Percentiles rank a stretch among this genome's conserved stretches.
phyloP scores from a whole-genome alignment of 75 land plant genomes.

The Larix kaempferi region DNA sequence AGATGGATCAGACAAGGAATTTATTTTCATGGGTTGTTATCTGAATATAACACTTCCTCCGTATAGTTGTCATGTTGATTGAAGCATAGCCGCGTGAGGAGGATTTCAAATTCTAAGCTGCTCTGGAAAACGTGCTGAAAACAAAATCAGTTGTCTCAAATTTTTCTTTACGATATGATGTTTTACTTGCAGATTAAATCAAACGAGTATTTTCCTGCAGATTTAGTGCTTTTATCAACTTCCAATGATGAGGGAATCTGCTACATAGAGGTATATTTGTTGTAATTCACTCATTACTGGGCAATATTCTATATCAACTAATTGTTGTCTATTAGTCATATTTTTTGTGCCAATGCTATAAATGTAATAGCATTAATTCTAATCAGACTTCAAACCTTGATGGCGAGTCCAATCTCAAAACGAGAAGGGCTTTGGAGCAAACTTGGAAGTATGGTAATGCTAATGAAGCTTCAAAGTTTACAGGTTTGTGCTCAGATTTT shows the following conservation, averaged over 20 bases:
- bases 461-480: conserved; percentile 34
- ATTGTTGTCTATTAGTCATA: neutral
- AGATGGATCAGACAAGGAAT: too few relatives aligned
- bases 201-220: conserved; percentile 56
- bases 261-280: conserved; percentile 45
- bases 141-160: neutral
- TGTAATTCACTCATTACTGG: neutral
- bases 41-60: neutral
- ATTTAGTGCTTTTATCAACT: conserved; percentile 41
- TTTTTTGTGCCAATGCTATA: neutral
- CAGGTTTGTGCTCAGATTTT: conserved; percentile 21
- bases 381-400: conserved; percentile 49
- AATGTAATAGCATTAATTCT: conserved; percentile 2
- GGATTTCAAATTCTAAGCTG: neutral
- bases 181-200: conserved; percentile 24
- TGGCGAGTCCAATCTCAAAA: conserved; percentile 51
- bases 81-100: neutral
- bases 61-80: neutral
- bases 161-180: neutral
- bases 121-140: neutral
- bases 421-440: conserved; percentile 42
- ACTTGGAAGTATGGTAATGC: conserved; percentile 50
- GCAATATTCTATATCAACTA: neutral
- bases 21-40: too few relatives aligned
- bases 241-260: conserved; percentile 55